These are phyloP conservation scores for Falciphora oryzae DNA, from an alignment of 2,329 filamentous ascomycete species.

Conservation along the genomic window DNA sequence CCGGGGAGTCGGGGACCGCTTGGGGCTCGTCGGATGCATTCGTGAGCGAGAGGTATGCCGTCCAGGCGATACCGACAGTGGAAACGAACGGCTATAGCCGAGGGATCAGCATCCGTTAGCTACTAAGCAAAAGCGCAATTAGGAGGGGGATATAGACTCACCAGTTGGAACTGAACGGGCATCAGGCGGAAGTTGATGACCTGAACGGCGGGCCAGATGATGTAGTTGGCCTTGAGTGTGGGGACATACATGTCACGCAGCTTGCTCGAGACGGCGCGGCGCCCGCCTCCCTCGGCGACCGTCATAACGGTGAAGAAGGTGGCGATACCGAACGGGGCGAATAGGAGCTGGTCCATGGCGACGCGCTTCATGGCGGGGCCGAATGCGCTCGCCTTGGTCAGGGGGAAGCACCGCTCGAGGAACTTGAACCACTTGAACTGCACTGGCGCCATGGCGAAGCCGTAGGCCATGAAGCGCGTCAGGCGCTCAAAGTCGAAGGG, in stretches of 20 bases:
- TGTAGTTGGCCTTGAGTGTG: slow-evolving; percentile 90
- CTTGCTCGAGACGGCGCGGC: slow-evolving; percentile 73
- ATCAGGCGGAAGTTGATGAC: slow-evolving; percentile 94
- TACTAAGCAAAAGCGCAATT: neutral
- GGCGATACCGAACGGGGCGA: slow-evolving; percentile 81
- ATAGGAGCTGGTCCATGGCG: slow-evolving; percentile 85
- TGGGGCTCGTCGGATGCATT: slow-evolving; percentile 71
- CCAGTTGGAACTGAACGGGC: slow-evolving; percentile 93
- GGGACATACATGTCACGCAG: slow-evolving; percentile 91
- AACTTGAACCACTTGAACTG: slow-evolving; percentile 97
- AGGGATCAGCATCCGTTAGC: neutral
- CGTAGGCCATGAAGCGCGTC: slow-evolving; percentile 94
- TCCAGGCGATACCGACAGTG: slow-evolving; percentile 94
- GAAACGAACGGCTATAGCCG: slow-evolving; percentile 79
- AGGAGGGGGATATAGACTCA: slow-evolving; percentile 43
- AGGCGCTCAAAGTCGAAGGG: slow-evolving; percentile 94
- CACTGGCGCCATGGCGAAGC: slow-evolving; percentile 90
- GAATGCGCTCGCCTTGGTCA: slow-evolving; percentile 70
- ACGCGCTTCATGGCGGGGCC: slow-evolving; percentile 82
- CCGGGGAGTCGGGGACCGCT: slow-evolving; percentile 24
- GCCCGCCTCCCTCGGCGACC: slow-evolving; percentile 83
- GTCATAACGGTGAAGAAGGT: slow-evolving; percentile 97
- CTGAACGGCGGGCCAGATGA: slow-evolving; percentile 94
- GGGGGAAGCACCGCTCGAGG: slow-evolving; percentile 74
- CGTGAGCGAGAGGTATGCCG: slow-evolving; percentile 86